These are phyloP conservation scores for Zalaria obscura DNA, from an alignment of 2,329 filamentous ascomycete species.

Conservation along the genomic window DNA sequence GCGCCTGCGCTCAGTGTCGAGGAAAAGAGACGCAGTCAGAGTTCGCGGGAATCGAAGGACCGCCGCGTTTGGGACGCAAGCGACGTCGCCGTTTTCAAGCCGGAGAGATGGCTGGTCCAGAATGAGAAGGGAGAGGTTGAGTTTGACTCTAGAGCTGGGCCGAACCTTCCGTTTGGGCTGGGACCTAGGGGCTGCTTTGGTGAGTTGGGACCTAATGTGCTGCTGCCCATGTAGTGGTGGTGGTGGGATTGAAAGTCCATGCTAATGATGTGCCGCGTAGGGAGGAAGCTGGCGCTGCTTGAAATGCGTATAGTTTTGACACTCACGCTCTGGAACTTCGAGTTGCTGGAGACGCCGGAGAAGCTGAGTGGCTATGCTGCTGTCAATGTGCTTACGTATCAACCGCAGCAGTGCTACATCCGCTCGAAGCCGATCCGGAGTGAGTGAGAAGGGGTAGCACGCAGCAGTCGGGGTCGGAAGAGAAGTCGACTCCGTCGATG, in stretches of 20 bases:
- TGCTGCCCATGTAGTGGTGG: too few relatives aligned
- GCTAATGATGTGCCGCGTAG: conserved; percentile 2
- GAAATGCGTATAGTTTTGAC: conserved; percentile 14
- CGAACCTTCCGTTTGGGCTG: conserved; percentile 20
- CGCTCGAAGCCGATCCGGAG: neutral
- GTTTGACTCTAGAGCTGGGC: conserved; percentile 22
- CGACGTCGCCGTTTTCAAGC: conserved; percentile 20
- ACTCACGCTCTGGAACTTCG: conserved; percentile 17
- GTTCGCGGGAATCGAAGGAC: conserved; percentile 13
- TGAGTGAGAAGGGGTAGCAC: neutral
- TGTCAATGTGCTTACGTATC: conserved; percentile 15
- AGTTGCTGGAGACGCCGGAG: conserved; percentile 11
- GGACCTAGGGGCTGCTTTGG: conserved; percentile 25
- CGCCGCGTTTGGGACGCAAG: conserved; percentile 14
- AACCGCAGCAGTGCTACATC: conserved; percentile 15
- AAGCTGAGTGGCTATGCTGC: conserved; percentile 10
- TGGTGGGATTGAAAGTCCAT: neutral
- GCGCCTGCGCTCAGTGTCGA: conserved; percentile 12
- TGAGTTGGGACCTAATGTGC: conserved; percentile 3
- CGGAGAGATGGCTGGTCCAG: conserved; percentile 24
- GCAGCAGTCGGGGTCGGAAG: too few relatives aligned
- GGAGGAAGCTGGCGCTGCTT: conserved; percentile 13
- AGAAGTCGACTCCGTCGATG: too few relatives aligned
- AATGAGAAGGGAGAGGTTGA: conserved; percentile 13
- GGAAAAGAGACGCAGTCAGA: conserved; percentile 16